Evolutionary conservation across 2,329 filamentous ascomycete genomes (phyloP), one percentile per base, ranked within the genome.

Genomic region (Akanthomyces dipterigenus): DNA sequence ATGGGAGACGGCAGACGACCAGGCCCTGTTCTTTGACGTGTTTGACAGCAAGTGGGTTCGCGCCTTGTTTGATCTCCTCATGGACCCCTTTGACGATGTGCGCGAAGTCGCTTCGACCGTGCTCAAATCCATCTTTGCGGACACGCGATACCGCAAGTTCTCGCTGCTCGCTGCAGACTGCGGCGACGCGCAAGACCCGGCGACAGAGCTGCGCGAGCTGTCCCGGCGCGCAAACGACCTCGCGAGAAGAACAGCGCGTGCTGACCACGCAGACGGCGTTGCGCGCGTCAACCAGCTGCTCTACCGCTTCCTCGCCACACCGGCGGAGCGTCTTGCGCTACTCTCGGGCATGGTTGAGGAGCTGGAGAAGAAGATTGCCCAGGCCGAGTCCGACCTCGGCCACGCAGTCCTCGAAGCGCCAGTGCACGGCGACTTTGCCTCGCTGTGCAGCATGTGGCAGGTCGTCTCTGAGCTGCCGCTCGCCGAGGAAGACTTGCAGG

Each of bases 81-180:
- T 96, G 70, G 90, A 99, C 68, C 91, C 93, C 0, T 99, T 96
- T 69, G 95, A 98, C 62, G 95, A 99, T 72, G 89, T 98, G 5
- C 83, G 93, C 66, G 85, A 82, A 48, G 74, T 76, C 42, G 81
- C 85, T 3, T 76, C 80, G 0, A 73, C 72, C 1, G 75, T 86
- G 2, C 67, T 89, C 31, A 72, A 70, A 64, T 78, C 77, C 57
- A 67, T 83, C n/a, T 77, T 83, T 45, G 73, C 77, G 2, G 73
- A 76, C 26, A 67, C 70, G 18, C 70, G 74, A 26, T 77, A 67
- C 45, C 56, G 63, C 5, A 57, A 48, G 7, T 65, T 66, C 58
- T 62, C 56, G 3, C 43, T 65, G 16, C 38, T 49, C 9, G n/a
- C 18, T 9, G 14, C 24, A n/a, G 49, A 50, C 3, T 7, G 31